Evolutionary conservation across 176 grass and related monocot genomes (phyloP).

Genomic region (Carex parvula): DNA sequence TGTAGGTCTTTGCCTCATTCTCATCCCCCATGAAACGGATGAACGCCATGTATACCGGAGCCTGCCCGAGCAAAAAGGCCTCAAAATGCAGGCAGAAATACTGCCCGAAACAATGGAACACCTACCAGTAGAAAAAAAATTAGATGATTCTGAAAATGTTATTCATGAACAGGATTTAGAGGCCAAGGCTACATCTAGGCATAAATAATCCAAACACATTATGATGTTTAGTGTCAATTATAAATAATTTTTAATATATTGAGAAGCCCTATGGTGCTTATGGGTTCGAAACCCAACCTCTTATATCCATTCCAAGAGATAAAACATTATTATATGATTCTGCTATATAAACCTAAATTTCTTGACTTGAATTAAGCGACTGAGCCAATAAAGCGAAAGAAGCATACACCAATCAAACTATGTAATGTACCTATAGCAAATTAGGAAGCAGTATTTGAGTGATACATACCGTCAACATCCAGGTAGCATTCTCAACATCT

Average conservation of each 20-base stretch:
- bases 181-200: background rate
- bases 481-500: slow-evolving; percentile 94
- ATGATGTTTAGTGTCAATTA: background rate
- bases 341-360: background rate
- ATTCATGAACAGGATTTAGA: background rate
- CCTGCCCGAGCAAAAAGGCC: slow-evolving; percentile 86
- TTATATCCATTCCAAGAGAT: background rate
- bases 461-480: slow-evolving; percentile 93
- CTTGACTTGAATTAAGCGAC: background rate
- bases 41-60: slow-evolving; percentile 95
- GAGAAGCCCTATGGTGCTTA: background rate
- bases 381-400: background rate
- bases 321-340: background rate
- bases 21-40: slow-evolving; percentile 91
- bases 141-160: background rate
- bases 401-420: background rate
- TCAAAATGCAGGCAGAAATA: slow-evolving; percentile 97
- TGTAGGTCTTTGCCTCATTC: slow-evolving; percentile 70
- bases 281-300: background rate
- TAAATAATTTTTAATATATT: background rate
- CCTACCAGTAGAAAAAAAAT: slow-evolving; percentile 36
- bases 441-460: background rate
- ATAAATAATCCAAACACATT: background rate
- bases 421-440: background rate
- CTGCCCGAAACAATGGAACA: slow-evolving; percentile 88